These are phyloP conservation scores for Phytophthora uliginosa DNA, from an alignment of 352 stramenopile genomes.

Conservation along the genomic window DNA sequence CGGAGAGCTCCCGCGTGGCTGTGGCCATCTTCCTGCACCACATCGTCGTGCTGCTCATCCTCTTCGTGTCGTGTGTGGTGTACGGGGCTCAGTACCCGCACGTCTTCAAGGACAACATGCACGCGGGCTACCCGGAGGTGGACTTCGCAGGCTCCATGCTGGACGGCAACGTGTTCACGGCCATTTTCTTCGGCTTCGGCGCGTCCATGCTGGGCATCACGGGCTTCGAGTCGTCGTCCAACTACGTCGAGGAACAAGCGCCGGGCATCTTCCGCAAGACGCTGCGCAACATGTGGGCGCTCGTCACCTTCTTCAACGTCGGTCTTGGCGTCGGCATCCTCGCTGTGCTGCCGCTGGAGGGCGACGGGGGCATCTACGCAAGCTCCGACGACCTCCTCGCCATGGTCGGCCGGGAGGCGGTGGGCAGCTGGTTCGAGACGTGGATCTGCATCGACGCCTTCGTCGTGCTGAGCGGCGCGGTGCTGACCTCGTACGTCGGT, in stretches of 20 bases:
- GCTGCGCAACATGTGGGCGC: constrained; percentile 81
- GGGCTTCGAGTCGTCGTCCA: constrained; percentile 88
- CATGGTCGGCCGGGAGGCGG: constrained; percentile 53
- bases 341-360: constrained; percentile 76
- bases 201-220: constrained; percentile 89
- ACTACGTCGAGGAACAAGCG: constrained; percentile 90
- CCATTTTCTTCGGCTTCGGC: constrained; percentile 78
- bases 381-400: constrained; percentile 75
- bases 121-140: constrained; percentile 62
- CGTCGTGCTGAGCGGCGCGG: constrained; percentile 85
- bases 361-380: constrained; percentile 55
- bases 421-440: constrained; percentile 53
- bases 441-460: constrained; percentile 88
- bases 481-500: constrained; percentile 87
- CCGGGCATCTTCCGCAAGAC: constrained; percentile 80
- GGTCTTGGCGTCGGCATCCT: constrained; percentile 72
- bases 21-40: constrained; percentile 84
- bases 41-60: constrained; percentile 65
- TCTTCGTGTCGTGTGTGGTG: constrained; percentile 59
- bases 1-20: constrained; percentile 83
- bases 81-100: constrained; percentile 67
- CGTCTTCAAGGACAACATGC: constrained; percentile 73
- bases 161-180: constrained; percentile 46
- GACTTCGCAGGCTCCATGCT: constrained; percentile 57
- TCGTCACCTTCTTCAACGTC: constrained; percentile 89